These are phyloP conservation scores for Bolboschoenus planiculmis DNA, from an alignment of 176 grass and related monocot genomes.

Conservation along the genomic window DNA sequence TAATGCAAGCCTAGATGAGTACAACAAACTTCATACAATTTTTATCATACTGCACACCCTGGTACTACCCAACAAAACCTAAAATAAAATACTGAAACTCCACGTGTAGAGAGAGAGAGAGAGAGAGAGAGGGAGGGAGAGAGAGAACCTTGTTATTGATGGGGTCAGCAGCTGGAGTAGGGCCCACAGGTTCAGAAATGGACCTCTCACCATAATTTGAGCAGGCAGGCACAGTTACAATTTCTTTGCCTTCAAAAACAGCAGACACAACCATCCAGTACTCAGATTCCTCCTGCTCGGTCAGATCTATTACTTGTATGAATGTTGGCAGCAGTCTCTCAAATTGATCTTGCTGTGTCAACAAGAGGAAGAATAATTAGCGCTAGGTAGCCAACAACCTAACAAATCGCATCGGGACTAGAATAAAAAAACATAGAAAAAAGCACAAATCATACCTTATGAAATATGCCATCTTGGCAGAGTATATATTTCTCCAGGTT, in stretches of 20 bases:
- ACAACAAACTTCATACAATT: too few relatives aligned
- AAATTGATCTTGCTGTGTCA: slow-evolving; percentile 96
- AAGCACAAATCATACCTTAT: slow-evolving; percentile 54
- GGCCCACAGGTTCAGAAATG: slow-evolving; percentile 28
- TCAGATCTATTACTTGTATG: slow-evolving; percentile 89
- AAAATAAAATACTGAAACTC: background rate
- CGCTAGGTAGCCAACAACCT: slow-evolving; percentile 13
- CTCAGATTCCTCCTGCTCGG: slow-evolving; percentile 74
- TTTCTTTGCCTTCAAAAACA: slow-evolving; percentile 86
- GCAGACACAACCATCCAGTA: slow-evolving; percentile 95
- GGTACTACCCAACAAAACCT: background rate
- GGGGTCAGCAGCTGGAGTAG: slow-evolving; percentile 45
- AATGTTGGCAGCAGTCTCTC: slow-evolving; percentile 84
- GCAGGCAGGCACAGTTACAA: slow-evolving; percentile 28
- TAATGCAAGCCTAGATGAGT: too few relatives aligned
- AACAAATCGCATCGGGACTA: background rate
- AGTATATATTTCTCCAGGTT: slow-evolving; percentile 88
- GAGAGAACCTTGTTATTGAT: slow-evolving; percentile 78
- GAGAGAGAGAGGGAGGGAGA: background rate
- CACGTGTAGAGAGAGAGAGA: too few relatives aligned
- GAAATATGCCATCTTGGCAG: slow-evolving; percentile 94
- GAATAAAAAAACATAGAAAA: background rate
- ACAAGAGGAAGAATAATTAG: background rate
- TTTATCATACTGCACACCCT: too few relatives aligned
- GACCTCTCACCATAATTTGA: slow-evolving; percentile 37